Evolutionary conservation across 441 rosid genomes (phyloP).

Genomic region (Iberis amara): DNA sequence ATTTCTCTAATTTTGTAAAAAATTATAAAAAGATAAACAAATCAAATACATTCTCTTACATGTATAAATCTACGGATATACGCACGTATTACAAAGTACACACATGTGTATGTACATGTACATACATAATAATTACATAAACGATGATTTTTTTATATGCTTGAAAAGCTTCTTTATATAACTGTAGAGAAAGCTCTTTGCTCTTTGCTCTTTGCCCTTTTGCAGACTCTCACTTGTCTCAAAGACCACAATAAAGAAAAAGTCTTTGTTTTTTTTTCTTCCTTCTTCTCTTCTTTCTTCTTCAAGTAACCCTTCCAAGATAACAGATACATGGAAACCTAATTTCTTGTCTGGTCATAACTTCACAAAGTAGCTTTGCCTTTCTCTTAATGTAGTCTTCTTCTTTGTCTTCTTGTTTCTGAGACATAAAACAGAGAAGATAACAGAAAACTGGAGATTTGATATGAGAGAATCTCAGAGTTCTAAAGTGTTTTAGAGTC

Average conservation of each 20-base stretch:
- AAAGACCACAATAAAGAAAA: neutral
- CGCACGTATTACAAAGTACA: conserved; percentile 26
- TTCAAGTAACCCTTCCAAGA: conserved; percentile 25
- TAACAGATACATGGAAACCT: conserved; percentile 19
- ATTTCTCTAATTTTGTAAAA: no score
- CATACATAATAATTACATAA: conserved; percentile 14
- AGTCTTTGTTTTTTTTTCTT: neutral
- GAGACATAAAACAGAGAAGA: conserved; percentile 4
- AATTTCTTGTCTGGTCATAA: conserved; percentile 27
- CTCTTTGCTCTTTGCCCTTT: conserved; percentile 14
- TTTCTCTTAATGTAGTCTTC: conserved; percentile 7
- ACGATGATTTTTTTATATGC: conserved; percentile 22
- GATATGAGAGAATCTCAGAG: conserved; percentile 22
- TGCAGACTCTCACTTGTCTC: conserved; percentile 5
- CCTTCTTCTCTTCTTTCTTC: conserved; percentile 29
- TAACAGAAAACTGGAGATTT: conserved; percentile 4
- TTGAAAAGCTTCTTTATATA: conserved; percentile 16
- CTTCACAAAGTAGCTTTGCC: conserved; percentile 20
- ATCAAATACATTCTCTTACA: conserved; percentile 28
- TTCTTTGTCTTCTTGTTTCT: conserved; percentile 17
- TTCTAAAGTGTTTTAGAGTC: conserved; percentile 7
- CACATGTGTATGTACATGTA: conserved; percentile 25
- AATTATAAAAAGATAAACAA: neutral
- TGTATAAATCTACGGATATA: conserved; percentile 32
- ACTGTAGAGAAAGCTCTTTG: conserved; percentile 23